These are phyloP conservation scores for Glycine tomentella DNA, from an alignment of 306 rosid species.

Conservation along the genomic window DNA sequence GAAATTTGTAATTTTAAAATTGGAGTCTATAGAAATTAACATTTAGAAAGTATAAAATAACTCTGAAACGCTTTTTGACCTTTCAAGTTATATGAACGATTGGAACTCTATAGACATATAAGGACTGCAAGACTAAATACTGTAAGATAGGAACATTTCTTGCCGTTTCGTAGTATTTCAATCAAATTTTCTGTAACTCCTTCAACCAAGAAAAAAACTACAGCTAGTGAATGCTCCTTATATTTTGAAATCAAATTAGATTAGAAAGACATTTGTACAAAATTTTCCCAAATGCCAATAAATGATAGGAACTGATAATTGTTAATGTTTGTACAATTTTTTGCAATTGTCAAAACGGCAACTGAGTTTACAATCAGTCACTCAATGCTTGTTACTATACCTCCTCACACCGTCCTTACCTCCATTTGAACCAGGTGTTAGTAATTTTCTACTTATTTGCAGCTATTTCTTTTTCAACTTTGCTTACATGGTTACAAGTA, in stretches of 20 bases:
- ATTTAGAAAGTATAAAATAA: no score
- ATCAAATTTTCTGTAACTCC: not conserved
- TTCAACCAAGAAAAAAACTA: not conserved
- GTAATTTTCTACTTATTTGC: conserved; percentile 63
- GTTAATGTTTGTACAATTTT: conserved; percentile 58
- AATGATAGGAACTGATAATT: conserved; percentile 31
- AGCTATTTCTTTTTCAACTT: conserved; percentile 53
- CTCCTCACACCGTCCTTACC: conserved; percentile 17
- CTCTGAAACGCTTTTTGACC: no score
- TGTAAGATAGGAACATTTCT: no score
- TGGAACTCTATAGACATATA: no score
- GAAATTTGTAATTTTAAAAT: no score
- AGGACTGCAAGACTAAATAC: no score
- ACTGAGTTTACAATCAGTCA: conserved; percentile 50
- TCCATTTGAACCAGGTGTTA: conserved; percentile 54
- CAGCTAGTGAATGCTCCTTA: not conserved
- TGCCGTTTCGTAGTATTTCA: not conserved
- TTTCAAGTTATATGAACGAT: no score
- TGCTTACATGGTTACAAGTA: conserved; percentile 67
- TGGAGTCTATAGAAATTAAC: no score
- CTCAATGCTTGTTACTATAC: conserved; percentile 51
- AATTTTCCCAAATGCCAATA: conserved; percentile 25
- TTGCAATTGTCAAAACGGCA: conserved; percentile 54
- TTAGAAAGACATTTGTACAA: conserved; percentile 43
- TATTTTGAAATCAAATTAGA: conserved; percentile 36